Conservation (phyloP, 169 alveolate species). For the Cryptosporidium tyzzeri region DNA sequence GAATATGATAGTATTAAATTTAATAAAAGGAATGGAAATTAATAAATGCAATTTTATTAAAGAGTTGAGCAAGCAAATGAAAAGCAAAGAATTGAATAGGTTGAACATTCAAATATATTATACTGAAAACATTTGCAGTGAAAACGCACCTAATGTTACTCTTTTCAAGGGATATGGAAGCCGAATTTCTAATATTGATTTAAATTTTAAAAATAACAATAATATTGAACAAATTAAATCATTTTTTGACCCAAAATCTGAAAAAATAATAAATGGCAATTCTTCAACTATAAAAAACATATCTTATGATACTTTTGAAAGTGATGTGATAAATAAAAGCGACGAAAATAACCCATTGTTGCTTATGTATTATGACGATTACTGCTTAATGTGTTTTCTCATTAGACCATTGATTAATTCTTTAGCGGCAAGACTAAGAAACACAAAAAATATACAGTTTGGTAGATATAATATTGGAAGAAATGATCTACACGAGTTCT, state of each 20-base stretch:
- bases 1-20: neutral
- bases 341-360: slow-evolving; percentile 23
- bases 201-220: neutral
- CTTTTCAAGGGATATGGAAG: slow-evolving; percentile 8
- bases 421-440: slow-evolving; percentile 7
- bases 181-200: neutral
- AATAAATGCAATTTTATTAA: neutral
- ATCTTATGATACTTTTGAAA: slow-evolving; percentile 17
- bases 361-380: slow-evolving; percentile 44
- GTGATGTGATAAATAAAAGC: slow-evolving; percentile 4
- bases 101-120: neutral
- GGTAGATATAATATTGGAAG: slow-evolving; percentile 43
- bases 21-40: neutral
- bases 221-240: neutral
- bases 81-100: neutral
- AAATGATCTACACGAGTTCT: slow-evolving; percentile 24
- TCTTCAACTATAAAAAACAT: neutral
- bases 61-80: neutral
- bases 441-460: slow-evolving; percentile 2
- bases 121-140: neutral
- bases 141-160: neutral
- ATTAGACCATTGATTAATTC: slow-evolving; percentile 62
- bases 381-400: slow-evolving; percentile 57
- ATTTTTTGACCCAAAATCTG: slow-evolving; percentile 11
- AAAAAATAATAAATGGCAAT: neutral